Conservation (phyloP, 352 stramenopile genomes). For the Thalassiosira hispida region DNA sequence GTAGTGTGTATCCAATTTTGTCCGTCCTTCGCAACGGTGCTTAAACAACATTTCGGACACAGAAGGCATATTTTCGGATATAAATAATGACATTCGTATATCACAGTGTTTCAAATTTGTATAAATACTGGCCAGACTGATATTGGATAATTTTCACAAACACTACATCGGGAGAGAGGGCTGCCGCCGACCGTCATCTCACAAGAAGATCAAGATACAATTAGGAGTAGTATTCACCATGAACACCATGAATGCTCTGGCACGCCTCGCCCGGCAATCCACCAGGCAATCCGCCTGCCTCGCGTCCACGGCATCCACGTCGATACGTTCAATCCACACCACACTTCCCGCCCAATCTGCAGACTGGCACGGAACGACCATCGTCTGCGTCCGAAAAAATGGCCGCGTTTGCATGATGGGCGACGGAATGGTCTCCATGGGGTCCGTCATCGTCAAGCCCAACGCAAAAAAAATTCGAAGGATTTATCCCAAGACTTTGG, state of each 20-base stretch:
- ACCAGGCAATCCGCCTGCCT: background rate
- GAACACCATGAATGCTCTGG: conserved; percentile 11
- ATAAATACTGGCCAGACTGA: too few relatives aligned
- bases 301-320: background rate
- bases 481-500: conserved; percentile 81
- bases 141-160: too few relatives aligned
- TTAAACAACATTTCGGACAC: too few relatives aligned
- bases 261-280: conserved; percentile 8
- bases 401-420: conserved; percentile 98
- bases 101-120: too few relatives aligned
- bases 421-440: conserved; percentile 97
- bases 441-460: conserved; percentile 95
- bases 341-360: conserved; percentile 16
- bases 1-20: too few relatives aligned
- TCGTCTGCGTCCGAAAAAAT: conserved; percentile 97
- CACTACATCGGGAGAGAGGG: too few relatives aligned
- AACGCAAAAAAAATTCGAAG: conserved; percentile 98
- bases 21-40: too few relatives aligned
- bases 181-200: too few relatives aligned
- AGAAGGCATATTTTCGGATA: too few relatives aligned
- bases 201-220: too few relatives aligned
- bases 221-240: too few relatives aligned
- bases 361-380: conserved; percentile 75
- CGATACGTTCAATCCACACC: conserved; percentile 6
- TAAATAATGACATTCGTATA: too few relatives aligned